These are phyloP conservation scores for Gracilaria vermiculophylla DNA, from an alignment of 23 red algal genomes.

Conservation along the genomic window DNA sequence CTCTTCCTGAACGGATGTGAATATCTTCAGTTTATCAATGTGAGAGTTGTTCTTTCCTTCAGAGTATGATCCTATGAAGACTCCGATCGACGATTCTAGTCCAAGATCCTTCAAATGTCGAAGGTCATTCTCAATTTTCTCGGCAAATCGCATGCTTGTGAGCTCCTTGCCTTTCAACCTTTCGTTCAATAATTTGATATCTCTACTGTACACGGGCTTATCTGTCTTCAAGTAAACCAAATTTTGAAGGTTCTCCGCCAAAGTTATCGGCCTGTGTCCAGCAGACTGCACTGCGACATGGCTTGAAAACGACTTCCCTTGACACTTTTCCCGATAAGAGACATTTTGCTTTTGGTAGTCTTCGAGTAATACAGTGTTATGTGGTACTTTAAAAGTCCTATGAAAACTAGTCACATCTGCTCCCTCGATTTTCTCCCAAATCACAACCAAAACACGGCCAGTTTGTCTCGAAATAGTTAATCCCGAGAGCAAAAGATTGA, in stretches of 20 bases:
- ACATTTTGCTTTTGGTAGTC: background rate
- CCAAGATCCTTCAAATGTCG: background rate
- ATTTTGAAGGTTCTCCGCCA: background rate
- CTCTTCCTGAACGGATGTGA: background rate
- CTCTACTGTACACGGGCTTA: background rate
- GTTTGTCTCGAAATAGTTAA: constrained; percentile 56
- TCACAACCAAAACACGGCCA: constrained; percentile 29
- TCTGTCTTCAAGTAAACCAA: constrained; percentile 7
- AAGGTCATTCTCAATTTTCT: background rate
- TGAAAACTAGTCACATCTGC: background rate
- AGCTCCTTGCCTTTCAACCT: background rate
- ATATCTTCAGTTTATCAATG: background rate
- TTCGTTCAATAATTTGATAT: background rate
- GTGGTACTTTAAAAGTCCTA: background rate
- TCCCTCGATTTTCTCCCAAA: constrained; percentile 38
- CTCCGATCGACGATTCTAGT: constrained; percentile 2
- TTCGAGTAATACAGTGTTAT: background rate
- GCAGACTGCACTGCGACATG: background rate
- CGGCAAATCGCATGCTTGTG: background rate
- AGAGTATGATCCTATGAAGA: background rate
- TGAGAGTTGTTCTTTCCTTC: background rate
- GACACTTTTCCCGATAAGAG: background rate
- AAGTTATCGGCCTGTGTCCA: background rate
- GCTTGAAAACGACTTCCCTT: background rate
- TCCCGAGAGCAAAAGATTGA: constrained; percentile 10